Evolutionary conservation across 352 stramenopile genomes (phyloP), one percentile per base, ranked within the genome.

Genomic region (Globisporangium echinulatum): DNA sequence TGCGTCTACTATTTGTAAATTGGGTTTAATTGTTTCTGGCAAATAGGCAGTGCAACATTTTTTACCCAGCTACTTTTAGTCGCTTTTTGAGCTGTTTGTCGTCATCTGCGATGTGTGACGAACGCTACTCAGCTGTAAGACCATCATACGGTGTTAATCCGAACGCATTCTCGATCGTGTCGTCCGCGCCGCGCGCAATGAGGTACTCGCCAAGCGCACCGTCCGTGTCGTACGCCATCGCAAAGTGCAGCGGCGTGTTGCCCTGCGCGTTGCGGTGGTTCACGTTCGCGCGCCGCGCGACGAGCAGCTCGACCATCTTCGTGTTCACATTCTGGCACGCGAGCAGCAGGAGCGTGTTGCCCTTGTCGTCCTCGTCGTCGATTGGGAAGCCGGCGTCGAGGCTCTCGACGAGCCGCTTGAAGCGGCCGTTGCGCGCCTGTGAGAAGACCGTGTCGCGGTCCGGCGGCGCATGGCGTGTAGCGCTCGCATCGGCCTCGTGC

Each of bases 91-190:
- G 17, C 1, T 25, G 19, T 25, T 25, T 25, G 19, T 25, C 19
- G 19, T 25, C 19, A 25, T 25, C 19, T 25, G 19, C 19, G 19
- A 25, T 2, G 19, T 25, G 19, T 25, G 19, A 25, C 19, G 19
- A 25, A 25, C 19, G 25, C 43, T 58, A 87, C 44, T 88, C 76
- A 37, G 78, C 72, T 7, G 72, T 76, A 44, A 92, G 74, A 2
- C 94, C 94, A 69, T 99, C 94, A 71, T 98, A 98, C 2, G 92
- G 74, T 3, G 90, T 96, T 43, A 98, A 78, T 17, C 89, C 90
- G 56, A 86, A 96, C 17, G 81, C 83, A 74, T 99, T 99, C 62
- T 96, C 85, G 58, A 98, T 88, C 33, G 85, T 96, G 63, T 98
- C 91, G 66, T 98, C 90, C 8, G 94, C 90, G 48, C 92, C 94